These are phyloP conservation scores for Endoconidiophora laricicola DNA, from an alignment of 2,329 filamentous ascomycete species.

Conservation along the genomic window DNA sequence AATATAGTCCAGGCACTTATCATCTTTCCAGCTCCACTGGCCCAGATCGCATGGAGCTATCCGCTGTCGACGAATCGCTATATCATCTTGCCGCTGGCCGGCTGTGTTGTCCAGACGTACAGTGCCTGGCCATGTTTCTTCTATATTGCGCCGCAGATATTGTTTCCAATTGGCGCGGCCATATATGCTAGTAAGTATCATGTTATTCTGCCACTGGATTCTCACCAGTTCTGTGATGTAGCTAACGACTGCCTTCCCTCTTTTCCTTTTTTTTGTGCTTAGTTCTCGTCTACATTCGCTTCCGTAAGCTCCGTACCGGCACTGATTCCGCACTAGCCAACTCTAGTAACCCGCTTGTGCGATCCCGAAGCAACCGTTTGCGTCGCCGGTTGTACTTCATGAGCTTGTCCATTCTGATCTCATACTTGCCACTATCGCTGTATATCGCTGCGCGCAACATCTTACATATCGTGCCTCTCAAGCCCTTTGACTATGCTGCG, in stretches of 20 bases:
- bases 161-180: slow-evolving; percentile 27
- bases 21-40: slow-evolving; percentile 35
- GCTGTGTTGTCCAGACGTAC: slow-evolving; percentile 30
- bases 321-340: slow-evolving; percentile 24
- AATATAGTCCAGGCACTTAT: slow-evolving; percentile 33
- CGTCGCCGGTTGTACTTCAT: slow-evolving; percentile 38
- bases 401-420: slow-evolving; percentile 32
- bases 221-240: background rate
- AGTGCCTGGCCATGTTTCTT: slow-evolving; percentile 32
- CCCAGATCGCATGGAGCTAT: slow-evolving; percentile 33
- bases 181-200: slow-evolving; percentile 31
- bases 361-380: slow-evolving; percentile 24
- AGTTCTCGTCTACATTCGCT: slow-evolving; percentile 33
- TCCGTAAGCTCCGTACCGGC: slow-evolving; percentile 27
- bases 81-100: slow-evolving; percentile 30
- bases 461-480: slow-evolving; percentile 16
- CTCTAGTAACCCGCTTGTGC: slow-evolving; percentile 7
- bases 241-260: slow-evolving; percentile 3
- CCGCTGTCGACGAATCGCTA: slow-evolving; percentile 32
- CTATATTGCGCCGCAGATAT: slow-evolving; percentile 28
- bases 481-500: slow-evolving; percentile 24
- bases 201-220: background rate
- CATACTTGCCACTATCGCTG: slow-evolving; percentile 33
- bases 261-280: background rate
- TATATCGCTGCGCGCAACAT: slow-evolving; percentile 28